Percentiles rank a stretch among this genome's conserved stretches.
Evolutionary conservation across 495 filamentous ascomycete genomes (phyloP).

Genomic region (Xylaria flabelliformis): DNA sequence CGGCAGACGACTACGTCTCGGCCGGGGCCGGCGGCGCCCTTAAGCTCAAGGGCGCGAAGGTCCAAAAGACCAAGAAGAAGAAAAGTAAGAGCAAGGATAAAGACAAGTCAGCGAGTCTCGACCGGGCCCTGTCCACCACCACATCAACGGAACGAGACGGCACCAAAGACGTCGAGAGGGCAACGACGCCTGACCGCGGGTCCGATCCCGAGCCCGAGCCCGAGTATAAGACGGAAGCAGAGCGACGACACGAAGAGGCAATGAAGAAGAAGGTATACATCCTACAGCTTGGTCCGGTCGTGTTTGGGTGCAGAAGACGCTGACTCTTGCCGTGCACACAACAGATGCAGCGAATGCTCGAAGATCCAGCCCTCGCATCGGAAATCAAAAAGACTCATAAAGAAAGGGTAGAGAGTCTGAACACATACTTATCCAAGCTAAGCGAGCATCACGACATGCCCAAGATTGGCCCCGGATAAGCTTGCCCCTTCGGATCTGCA

Average conservation of each 20-base stretch:
- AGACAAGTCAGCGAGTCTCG: constrained; percentile 37
- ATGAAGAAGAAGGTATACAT: constrained; percentile 71
- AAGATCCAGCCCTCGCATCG: constrained; percentile 49
- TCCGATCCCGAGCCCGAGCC: constrained; percentile 22
- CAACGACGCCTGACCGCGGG: constrained; percentile 30
- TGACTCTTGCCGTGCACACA: constrained; percentile 46
- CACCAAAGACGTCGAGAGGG: constrained; percentile 29
- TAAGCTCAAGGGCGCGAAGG: constrained; percentile 78
- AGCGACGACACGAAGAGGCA: constrained; percentile 78
- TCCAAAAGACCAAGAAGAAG: constrained; percentile 67
- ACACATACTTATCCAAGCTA: constrained; percentile 86
- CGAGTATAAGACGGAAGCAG: constrained; percentile 80
- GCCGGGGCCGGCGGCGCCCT: constrained; percentile 69
- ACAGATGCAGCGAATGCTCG: constrained; percentile 72
- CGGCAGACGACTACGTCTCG: constrained; percentile 73
- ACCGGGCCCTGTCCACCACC: constrained; percentile 44
- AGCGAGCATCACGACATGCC: constrained; percentile 99
- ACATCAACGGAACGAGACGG: constrained; percentile 28
- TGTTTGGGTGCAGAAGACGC: not conserved
- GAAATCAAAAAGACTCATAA: constrained; percentile 96
- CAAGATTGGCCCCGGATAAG: constrained; percentile 77
- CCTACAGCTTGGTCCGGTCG: not conserved
- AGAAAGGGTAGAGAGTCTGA: constrained; percentile 93
- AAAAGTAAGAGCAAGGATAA: constrained; percentile 37
- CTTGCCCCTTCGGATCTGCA: not conserved